A percentile compares a stretch with the other conserved stretches of the same genome.
Conservation (phyloP, 2,329 filamentous ascomycete genomes). For the Falciphora oryzae region DNA sequence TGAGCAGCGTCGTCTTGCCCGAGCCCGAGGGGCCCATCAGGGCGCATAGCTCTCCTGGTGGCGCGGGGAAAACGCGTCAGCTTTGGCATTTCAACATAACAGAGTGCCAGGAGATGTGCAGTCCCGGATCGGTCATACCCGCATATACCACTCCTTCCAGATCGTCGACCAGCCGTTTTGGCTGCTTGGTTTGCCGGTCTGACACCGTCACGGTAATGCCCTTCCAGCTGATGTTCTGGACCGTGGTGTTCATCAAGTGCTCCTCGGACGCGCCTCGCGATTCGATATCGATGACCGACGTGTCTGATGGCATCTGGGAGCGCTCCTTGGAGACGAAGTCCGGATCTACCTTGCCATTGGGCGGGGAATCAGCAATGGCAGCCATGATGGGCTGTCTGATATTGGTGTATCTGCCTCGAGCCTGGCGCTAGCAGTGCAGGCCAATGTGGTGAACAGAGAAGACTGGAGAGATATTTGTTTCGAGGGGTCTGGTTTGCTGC, state of each 20-base stretch:
- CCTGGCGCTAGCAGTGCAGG: neutral
- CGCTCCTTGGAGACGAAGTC: neutral
- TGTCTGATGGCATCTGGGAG: neutral
- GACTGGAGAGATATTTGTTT: neutral
- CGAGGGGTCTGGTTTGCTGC: neutral
- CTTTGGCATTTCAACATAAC: too few species aligned
- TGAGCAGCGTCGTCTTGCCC: constrained; percentile 81
- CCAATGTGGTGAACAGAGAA: neutral
- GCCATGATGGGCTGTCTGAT: neutral
- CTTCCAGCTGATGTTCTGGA: constrained; percentile 61
- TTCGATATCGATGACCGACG: constrained; percentile 23
- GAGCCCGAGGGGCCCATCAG: constrained; percentile 71
- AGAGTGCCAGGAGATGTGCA: neutral
- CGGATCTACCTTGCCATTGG: neutral
- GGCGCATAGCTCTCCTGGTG: constrained; percentile 63
- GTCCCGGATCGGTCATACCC: constrained; percentile 30
- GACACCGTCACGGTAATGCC: constrained; percentile 66
- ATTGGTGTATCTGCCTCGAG: neutral
- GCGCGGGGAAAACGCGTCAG: neutral
- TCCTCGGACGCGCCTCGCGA: constrained; percentile 28
- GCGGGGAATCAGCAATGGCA: too few species aligned
- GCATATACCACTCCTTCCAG: constrained; percentile 60
- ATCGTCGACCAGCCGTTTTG: constrained; percentile 56
- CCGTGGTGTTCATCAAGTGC: constrained; percentile 56
- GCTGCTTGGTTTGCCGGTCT: constrained; percentile 61